These are phyloP conservation scores for Lycium ferocissimum DNA, from an alignment of 257 asterid species.

Conservation along the genomic window DNA sequence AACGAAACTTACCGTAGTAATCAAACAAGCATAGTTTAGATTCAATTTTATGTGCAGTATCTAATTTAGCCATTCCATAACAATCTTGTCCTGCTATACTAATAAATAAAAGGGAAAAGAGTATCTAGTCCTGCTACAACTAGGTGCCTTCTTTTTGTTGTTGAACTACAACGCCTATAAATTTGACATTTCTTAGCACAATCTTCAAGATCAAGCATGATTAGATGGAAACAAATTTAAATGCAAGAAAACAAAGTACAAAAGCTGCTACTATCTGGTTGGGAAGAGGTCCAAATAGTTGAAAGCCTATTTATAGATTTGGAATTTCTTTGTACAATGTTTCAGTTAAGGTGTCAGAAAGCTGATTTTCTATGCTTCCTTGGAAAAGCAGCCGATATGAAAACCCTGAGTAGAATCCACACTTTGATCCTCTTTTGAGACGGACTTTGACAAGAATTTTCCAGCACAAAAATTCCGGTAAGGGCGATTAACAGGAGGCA, in stretches of 20 bases:
- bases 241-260: background rate
- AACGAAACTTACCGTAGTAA: background rate
- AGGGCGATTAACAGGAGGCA: constrained; percentile 82
- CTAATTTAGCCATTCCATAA: background rate
- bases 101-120: too few relatives aligned
- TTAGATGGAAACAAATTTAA: background rate
- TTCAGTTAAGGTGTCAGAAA: background rate
- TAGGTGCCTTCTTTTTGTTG: background rate
- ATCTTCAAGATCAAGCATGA: background rate
- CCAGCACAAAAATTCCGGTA: constrained; percentile 54
- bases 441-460: constrained; percentile 41
- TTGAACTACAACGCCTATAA: background rate
- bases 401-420: constrained; percentile 54
- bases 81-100: background rate
- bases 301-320: background rate
- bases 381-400: constrained; percentile 74
- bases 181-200: background rate
- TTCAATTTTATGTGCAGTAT: too few relatives aligned
- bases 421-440: constrained; percentile 42
- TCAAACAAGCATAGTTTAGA: background rate
- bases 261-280: background rate
- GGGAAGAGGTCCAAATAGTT: background rate
- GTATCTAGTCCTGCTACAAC: background rate
- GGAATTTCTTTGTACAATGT: background rate
- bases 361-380: constrained; percentile 46